Evolutionary conservation across 1,284 basidiomycete species (phyloP), one percentile per base, ranked within the genome.

Genomic region (Ceratobasidium sp.): DNA sequence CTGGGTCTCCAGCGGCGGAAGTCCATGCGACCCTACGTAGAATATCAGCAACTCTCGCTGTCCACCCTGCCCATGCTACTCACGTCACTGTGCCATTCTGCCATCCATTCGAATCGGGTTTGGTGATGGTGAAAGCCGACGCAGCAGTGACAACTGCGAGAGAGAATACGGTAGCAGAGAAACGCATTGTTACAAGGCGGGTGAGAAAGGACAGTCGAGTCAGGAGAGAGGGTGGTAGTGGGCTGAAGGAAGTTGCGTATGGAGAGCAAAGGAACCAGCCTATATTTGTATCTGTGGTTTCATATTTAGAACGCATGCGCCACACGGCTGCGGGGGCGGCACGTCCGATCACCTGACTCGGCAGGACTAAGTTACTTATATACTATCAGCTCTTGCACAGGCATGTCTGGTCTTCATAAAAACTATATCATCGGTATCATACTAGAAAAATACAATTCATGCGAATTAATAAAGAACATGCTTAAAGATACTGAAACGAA

Each of bases 1-100:
- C 53, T 58, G 67, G 67, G 43, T 70, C 67, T 34, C 67, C 67
- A 9, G 67, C 2, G 14, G 43, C 30, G 18, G 39, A 46, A 9
- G 67, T 70, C 67, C 67, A 70, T 18, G 39, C 16, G 12, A 50
- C 39, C 34, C 67, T 70, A 28, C 1, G 36, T 18, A 41, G 16
- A 14, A 45, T 21, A n/a, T 43, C 52, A n/a, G 1, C 5, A 34
- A 45, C 1, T 26, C 10, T 6, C 1, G 16, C 32, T 2, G 21
- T 18, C 16, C 3, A 57, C 2, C 21, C 30, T 12, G 28, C 26
- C 3, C 3, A 39, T 23, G 30, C 28, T 21, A 48, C 67, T 59
- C 21, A 70, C 67, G 67, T 70, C 34, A 70, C 67, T 4, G 67
- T 70, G n/a, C 67, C 67, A 36, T 70, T 70, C 36, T 59, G 45